Evolutionary conservation across 768 basidiomycete genomes (phyloP).

Genomic region (Gyrodon lividus): DNA sequence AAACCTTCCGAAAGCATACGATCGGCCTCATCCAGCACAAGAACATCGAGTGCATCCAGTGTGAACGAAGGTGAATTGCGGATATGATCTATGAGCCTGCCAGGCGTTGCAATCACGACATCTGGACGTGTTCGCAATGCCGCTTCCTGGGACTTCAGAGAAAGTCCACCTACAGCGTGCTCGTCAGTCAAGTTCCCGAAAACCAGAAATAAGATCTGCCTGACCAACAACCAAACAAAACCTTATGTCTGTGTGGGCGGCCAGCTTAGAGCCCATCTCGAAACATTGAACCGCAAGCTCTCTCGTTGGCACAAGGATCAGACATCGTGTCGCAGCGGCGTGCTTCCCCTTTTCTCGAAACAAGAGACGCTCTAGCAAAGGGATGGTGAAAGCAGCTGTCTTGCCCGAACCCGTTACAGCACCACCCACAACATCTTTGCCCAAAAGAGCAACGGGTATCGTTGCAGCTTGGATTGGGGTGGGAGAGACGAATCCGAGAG

Average conservation of each 20-base stretch:
- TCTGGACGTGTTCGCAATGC: constrained; percentile 86
- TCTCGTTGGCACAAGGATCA: constrained; percentile 91
- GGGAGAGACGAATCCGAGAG: constrained; percentile 76
- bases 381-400: constrained; percentile 96
- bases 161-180: constrained; percentile 71
- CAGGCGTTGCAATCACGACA: constrained; percentile 94
- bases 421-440: constrained; percentile 93
- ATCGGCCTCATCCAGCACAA: constrained; percentile 97
- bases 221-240: constrained; percentile 91
- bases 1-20: constrained; percentile 96
- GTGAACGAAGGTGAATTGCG: constrained; percentile 93
- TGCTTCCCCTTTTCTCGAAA: constrained; percentile 90
- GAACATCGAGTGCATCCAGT: constrained; percentile 87
- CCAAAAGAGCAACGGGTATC: constrained; percentile 89
- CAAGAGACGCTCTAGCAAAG: constrained; percentile 87
- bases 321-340: constrained; percentile 83
- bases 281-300: constrained; percentile 96
- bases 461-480: constrained; percentile 96
- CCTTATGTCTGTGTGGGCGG: constrained; percentile 83
- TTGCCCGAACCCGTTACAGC: constrained; percentile 98
- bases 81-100: constrained; percentile 96
- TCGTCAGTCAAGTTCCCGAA: constrained; percentile 3
- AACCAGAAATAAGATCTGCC: constrained; percentile 22
- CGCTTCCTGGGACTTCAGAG: constrained; percentile 88
- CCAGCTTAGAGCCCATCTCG: constrained; percentile 84